Conservation (phyloP, 805 yeast genomes). For the Nakazawaea holstii region DNA sequence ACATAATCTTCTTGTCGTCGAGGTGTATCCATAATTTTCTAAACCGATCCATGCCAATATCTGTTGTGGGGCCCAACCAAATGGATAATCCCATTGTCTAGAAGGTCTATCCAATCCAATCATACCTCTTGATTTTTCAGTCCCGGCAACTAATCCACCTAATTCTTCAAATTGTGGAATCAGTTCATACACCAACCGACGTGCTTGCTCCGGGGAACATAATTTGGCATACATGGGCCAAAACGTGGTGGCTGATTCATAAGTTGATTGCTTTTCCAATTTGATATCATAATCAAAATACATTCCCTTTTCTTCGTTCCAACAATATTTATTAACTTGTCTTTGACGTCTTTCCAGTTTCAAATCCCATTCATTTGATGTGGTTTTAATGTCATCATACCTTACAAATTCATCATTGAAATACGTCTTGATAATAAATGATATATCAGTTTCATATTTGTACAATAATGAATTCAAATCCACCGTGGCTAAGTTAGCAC, state of each 20-base stretch:
- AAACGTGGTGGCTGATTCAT: constrained; percentile 84
- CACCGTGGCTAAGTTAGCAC: constrained; percentile 86
- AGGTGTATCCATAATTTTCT: constrained; percentile 59
- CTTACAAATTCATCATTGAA: constrained; percentile 45
- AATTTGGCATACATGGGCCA: constrained; percentile 90
- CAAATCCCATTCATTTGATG: constrained; percentile 55
- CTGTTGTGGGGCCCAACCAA: constrained; percentile 99
- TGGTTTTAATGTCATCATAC: constrained; percentile 35
- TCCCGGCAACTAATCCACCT: constrained; percentile 89
- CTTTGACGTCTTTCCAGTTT: constrained; percentile 49
- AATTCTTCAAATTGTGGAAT: constrained; percentile 69
- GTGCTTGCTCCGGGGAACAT: constrained; percentile 65
- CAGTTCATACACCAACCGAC: constrained; percentile 47
- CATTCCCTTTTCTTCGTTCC: constrained; percentile 78
- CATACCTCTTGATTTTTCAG: constrained; percentile 67
- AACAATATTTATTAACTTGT: constrained; percentile 61
- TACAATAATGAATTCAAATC: constrained; percentile 82
- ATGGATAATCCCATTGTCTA: constrained; percentile 98
- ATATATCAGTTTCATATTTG: constrained; percentile 87
- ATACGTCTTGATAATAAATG: constrained; percentile 47
- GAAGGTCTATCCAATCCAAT: constrained; percentile 69
- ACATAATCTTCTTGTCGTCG: constrained; percentile 62
- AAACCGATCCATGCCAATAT: constrained; percentile 91
- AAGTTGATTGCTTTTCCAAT: constrained; percentile 46
- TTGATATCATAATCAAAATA: constrained; percentile 81